Base-by-base conservation (phyloP, 2,329 filamentous ascomycete genomes). In the Beauveria bassiana region DNA sequence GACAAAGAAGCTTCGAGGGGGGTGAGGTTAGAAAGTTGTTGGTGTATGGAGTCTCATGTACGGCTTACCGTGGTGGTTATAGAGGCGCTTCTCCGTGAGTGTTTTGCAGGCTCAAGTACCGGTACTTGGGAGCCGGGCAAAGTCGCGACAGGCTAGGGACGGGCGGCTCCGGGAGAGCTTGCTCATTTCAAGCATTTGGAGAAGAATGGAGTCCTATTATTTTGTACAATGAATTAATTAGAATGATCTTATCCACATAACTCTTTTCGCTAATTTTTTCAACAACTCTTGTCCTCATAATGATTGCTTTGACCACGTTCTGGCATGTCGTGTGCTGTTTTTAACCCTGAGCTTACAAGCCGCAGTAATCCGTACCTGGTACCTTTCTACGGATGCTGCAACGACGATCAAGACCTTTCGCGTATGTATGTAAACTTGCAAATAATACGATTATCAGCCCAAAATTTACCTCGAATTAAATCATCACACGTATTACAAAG, bases 161-260 rank as follows among this genome's bases (percentile, higher is more conserved):
- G 57, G 57, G 57, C 57, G 57, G 57, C 57, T 60, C 57, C 57
- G 57, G 57, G 49, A 60, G 42, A 57, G 14, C 18, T n/a, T n/a
- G 45, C 20, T 42, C 9, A 59, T 60, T 51, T 45, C 46, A 12
- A 50, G n/a, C 10, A 46, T 46, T 59, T 52, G 57, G 49, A 53
- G 49, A 60, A 59, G 46, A 43, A 12, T 60, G 57, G 57, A 53
- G 38, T 24, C 26, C 38, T 34, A 38, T 46, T 50, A 6, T 22
- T 46, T 12, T 46, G 9, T 46, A n/a, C n/a, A 52, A 52, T 40
- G 9, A 16, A 8, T n/a, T 31, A 26, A 40, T 52, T 24, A 10
- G 12, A 5, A 40, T 26, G 20, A 8, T 20, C 26, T 16, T 16
- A 26, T 26, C 24, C 24, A 26, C 24, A 5, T 26, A 26, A 26